A percentile compares a stretch with the other conserved stretches of the same genome.
Evolutionary conservation across 2,329 filamentous ascomycete genomes (phyloP).

Genomic region (Exutisphaerella laricina): DNA sequence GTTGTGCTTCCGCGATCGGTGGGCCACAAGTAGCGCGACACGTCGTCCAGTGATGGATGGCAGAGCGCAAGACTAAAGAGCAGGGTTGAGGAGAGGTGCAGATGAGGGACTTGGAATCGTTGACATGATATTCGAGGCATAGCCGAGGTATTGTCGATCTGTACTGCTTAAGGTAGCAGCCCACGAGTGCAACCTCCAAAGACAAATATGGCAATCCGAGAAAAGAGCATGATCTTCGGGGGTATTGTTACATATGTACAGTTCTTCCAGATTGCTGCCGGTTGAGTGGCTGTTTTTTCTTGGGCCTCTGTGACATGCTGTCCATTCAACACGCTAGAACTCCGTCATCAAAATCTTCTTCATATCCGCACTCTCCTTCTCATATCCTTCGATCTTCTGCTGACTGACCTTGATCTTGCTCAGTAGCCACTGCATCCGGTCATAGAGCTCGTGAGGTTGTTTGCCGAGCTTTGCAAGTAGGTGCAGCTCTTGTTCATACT

Average conservation of each 20-base stretch:
- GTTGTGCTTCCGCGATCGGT: no score
- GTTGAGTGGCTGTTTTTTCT: neutral
- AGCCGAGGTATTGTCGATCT: no score
- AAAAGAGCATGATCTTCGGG: no score
- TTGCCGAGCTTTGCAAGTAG: constrained; percentile 65
- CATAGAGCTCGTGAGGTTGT: constrained; percentile 61
- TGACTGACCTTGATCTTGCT: constrained; percentile 69
- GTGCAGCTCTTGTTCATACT: constrained; percentile 70
- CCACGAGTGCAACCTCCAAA: no score
- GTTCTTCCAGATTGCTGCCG: constrained; percentile 10
- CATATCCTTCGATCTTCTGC: constrained; percentile 65
- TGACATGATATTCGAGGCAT: no score
- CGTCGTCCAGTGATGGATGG: no score
- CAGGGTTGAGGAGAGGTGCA: no score
- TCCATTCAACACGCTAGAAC: constrained; percentile 30
- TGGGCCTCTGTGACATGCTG: neutral
- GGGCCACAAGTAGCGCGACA: no score
- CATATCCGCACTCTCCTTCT: constrained; percentile 63
- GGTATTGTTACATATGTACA: constrained; percentile 12
- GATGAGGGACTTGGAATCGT: no score
- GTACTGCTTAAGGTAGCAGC: no score
- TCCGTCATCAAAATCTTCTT: constrained; percentile 64
- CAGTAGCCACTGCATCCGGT: constrained; percentile 66
- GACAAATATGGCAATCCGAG: no score
- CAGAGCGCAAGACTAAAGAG: no score